A percentile compares a stretch with the other conserved stretches of the same genome.
These are phyloP conservation scores for Haplosporangium gracile DNA, from an alignment of 192 early-diverging fungal genomes.

Conservation along the genomic window DNA sequence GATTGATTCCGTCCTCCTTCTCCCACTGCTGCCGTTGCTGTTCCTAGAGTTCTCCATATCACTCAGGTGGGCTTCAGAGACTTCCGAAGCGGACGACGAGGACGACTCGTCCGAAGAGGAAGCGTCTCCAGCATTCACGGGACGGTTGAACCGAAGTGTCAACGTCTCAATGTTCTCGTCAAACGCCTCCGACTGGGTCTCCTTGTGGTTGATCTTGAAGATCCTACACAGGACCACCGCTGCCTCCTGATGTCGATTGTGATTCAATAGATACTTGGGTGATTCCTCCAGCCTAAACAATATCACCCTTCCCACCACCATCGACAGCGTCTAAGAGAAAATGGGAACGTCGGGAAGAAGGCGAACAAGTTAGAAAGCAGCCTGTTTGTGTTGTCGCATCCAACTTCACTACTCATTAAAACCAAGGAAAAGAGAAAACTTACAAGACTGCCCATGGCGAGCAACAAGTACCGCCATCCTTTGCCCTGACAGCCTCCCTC, in stretches of 20 bases:
- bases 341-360: neutral
- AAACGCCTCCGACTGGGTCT: constrained; percentile 35
- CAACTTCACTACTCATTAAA: neutral
- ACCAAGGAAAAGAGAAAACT: neutral
- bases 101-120: constrained; percentile 11
- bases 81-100: constrained; percentile 21
- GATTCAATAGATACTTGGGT: constrained; percentile 82
- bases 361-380: neutral
- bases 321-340: constrained; percentile 66
- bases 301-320: constrained; percentile 78
- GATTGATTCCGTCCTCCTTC: neutral
- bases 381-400: too few relatives aligned
- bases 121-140: constrained; percentile 9
- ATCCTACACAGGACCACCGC: constrained; percentile 77
- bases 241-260: constrained; percentile 73
- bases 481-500: constrained; percentile 73
- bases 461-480: constrained; percentile 87
- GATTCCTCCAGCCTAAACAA: constrained; percentile 81
- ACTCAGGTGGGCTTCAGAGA: neutral
- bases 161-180: constrained; percentile 50
- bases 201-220: constrained; percentile 71
- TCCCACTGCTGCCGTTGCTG: neutral
- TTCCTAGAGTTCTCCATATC: neutral
- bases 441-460: constrained; percentile 66
- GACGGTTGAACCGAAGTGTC: constrained; percentile 19